Percentiles rank a stretch among this genome's conserved stretches.
phyloP scores from a whole-genome alignment of 495 filamentous ascomycete species.

The Penicillium malachiteum region DNA sequence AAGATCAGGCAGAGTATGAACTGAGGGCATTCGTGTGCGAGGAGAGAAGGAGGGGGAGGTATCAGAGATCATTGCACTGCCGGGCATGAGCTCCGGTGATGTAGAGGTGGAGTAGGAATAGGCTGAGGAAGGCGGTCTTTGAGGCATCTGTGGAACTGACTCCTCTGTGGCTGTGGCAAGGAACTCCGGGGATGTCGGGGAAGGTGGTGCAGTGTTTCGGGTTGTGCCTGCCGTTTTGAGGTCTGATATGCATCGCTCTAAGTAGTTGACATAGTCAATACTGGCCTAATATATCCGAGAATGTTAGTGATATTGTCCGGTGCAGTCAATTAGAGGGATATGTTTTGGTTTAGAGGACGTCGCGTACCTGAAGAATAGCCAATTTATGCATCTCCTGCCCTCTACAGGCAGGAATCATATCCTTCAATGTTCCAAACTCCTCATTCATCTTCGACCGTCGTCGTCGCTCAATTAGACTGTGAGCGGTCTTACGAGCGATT shows the following conservation, averaged over 20 bases:
- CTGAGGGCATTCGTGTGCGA: constrained; percentile 32
- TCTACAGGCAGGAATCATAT: constrained; percentile 89
- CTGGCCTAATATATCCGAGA: constrained; percentile 60
- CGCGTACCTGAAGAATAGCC: constrained; percentile 83
- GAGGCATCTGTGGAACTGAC: constrained; percentile 8
- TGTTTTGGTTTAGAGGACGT: too few species aligned
- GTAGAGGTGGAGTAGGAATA: constrained; percentile 34
- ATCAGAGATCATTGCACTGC: constrained; percentile 22
- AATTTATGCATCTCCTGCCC: constrained; percentile 98
- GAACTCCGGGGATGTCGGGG: constrained; percentile 40
- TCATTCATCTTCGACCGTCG: constrained; percentile 98
- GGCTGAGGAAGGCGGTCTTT: constrained; percentile 16
- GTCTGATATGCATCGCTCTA: constrained; percentile 83
- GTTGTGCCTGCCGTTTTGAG: constrained; percentile 61
- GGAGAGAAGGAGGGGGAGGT: constrained; percentile 43
- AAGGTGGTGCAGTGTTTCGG: constrained; percentile 22
- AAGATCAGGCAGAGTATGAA: constrained; percentile 25
- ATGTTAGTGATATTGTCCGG: not conserved
- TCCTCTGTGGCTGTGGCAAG: constrained; percentile 16
- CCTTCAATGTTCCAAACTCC: constrained; percentile 90
- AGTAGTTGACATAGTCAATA: constrained; percentile 94
- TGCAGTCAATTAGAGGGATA: too few species aligned
- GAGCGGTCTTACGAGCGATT: constrained; percentile 93
- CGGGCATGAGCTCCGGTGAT: constrained; percentile 36
- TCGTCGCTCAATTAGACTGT: constrained; percentile 89